Percentiles rank a stretch among this genome's conserved stretches.
Evolutionary conservation across 305 asterid genomes (phyloP).

Genomic region (Caryopteris hybrid): DNA sequence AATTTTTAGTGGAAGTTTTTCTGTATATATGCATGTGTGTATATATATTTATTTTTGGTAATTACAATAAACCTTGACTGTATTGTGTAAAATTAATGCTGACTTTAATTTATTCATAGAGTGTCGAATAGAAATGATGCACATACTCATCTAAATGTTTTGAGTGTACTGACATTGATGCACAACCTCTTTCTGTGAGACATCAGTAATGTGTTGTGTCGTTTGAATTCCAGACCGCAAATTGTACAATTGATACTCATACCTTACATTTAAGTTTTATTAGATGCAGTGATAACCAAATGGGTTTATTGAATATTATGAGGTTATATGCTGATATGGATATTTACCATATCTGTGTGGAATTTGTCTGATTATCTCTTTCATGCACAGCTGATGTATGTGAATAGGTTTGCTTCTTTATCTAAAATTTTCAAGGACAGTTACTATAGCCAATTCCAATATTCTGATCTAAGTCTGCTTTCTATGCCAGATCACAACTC

Average conservation of each 20-base stretch:
- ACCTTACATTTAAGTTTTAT: constrained; percentile 2
- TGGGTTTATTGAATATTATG: background rate
- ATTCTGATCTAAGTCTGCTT: constrained; percentile 24
- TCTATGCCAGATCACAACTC: constrained; percentile 55
- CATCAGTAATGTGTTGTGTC: constrained; percentile 2
- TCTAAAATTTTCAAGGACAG: background rate
- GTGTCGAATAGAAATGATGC: background rate
- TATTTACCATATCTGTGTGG: background rate
- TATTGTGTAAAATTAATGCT: background rate
- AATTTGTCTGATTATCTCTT: background rate
- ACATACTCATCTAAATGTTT: background rate
- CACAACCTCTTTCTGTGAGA: background rate
- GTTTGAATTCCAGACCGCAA: constrained; percentile 9
- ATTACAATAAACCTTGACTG: background rate
- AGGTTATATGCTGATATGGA: background rate
- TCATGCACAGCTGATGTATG: background rate
- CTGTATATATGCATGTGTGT: no score
- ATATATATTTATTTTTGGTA: no score
- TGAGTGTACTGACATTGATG: background rate
- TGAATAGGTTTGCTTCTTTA: background rate
- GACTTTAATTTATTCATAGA: background rate
- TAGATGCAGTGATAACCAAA: background rate
- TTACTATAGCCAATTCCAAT: constrained; percentile 6
- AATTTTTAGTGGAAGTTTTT: no score
- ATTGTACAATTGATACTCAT: constrained; percentile 7